Evolutionary conservation across 2,329 filamentous ascomycete species (phyloP).

Genomic region (Corinectria fuckeliana): DNA sequence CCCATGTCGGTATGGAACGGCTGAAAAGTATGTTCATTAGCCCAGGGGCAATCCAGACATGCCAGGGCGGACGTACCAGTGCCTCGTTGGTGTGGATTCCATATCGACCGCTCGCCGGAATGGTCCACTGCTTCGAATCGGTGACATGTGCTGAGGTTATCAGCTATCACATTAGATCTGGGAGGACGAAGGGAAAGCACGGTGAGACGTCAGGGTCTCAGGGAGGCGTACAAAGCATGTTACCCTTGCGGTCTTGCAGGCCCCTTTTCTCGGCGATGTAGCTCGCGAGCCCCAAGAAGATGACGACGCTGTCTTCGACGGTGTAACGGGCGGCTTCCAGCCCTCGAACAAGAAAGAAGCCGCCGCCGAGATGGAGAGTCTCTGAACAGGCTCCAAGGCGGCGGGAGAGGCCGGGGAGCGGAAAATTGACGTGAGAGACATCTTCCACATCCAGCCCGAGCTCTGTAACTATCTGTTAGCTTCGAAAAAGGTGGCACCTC

Average conservation of each 20-base stretch:
- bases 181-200: background rate
- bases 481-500: background rate
- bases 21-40: constrained; percentile 35
- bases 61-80: constrained; percentile 45
- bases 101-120: constrained; percentile 52
- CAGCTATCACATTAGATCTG: constrained; percentile 12
- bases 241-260: constrained; percentile 55
- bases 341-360: constrained; percentile 62
- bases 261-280: constrained; percentile 63
- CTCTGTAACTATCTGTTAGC: constrained; percentile 24
- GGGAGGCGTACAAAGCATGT: constrained; percentile 51
- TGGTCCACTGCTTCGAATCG: constrained; percentile 53
- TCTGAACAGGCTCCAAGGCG: constrained; percentile 44
- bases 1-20: constrained; percentile 61
- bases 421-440: constrained; percentile 45
- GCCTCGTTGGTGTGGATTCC: constrained; percentile 56
- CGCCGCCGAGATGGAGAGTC: constrained; percentile 50
- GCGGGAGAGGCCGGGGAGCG: constrained; percentile 45
- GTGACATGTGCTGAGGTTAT: constrained; percentile 53
- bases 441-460: constrained; percentile 29
- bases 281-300: constrained; percentile 63
- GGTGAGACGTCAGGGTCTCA: background rate
- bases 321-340: constrained; percentile 55
- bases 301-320: constrained; percentile 59
- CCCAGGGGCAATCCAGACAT: background rate